These are phyloP conservation scores for Kwoniella europaea DNA, from an alignment of 768 basidiomycete species.

Conservation along the genomic window DNA sequence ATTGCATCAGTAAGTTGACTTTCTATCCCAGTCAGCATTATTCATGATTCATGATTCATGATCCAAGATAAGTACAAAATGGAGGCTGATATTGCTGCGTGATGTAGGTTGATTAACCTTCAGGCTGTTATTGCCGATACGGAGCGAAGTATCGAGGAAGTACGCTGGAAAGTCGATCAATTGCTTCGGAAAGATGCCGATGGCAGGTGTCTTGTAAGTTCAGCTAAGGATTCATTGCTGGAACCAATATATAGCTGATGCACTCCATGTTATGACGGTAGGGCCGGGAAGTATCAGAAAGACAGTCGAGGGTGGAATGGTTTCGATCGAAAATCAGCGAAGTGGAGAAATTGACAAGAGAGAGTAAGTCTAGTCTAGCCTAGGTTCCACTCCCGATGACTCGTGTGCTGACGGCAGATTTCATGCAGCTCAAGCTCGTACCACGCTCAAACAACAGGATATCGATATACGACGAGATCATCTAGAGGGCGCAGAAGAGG, in stretches of 20 bases:
- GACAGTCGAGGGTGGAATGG: constrained; percentile 65
- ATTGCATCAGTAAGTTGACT: constrained; percentile 64
- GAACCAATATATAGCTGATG: neutral
- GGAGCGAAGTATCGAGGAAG: constrained; percentile 54
- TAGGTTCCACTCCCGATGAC: no score
- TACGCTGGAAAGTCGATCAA: constrained; percentile 58
- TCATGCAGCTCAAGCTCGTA: constrained; percentile 27
- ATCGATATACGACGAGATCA: constrained; percentile 62
- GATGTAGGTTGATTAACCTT: constrained; percentile 60
- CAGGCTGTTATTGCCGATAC: constrained; percentile 61
- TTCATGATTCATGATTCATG: no score
- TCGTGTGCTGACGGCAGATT: neutral
- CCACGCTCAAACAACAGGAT: constrained; percentile 59
- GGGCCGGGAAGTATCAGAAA: constrained; percentile 73
- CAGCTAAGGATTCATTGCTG: neutral
- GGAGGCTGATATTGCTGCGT: constrained; percentile 14
- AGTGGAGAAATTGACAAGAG: constrained; percentile 62
- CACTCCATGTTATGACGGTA: constrained; percentile 47
- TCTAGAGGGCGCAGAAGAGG: constrained; percentile 55
- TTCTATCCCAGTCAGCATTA: neutral
- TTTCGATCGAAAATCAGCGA: constrained; percentile 61
- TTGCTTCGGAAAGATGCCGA: constrained; percentile 60
- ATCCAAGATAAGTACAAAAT: neutral
- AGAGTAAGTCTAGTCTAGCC: constrained; percentile 59
- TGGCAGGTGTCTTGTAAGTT: constrained; percentile 57